Percentiles rank a stretch among this genome's conserved stretches.
Evolutionary conservation across 495 filamentous ascomycete species (phyloP).

Genomic region (Aspergillus bertholletiae): DNA sequence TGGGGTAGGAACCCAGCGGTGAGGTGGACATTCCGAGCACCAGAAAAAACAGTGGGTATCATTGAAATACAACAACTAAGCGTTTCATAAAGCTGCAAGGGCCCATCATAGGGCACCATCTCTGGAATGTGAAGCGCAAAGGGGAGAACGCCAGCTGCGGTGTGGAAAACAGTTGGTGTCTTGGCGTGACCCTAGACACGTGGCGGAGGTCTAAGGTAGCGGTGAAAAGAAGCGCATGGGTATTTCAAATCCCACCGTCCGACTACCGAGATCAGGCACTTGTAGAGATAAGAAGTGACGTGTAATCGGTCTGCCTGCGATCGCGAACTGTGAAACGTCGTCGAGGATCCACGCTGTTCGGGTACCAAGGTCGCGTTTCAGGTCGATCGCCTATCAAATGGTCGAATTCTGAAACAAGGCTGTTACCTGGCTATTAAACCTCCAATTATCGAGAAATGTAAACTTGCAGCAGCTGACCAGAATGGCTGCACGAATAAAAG

Average conservation of each 20-base stretch:
- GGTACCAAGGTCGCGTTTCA: background rate
- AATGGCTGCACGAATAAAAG: conserved; percentile 5
- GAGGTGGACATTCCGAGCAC: conserved; percentile 7
- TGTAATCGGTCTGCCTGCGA: background rate
- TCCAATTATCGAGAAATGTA: background rate
- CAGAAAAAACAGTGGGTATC: conserved; percentile 20
- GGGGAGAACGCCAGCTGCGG: background rate
- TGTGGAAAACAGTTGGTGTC: conserved; percentile 14
- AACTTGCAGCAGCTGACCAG: background rate
- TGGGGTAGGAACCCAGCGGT: conserved; percentile 1
- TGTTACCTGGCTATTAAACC: conserved; percentile 6
- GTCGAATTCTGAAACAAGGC: conserved; percentile 12
- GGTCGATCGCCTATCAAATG: background rate
- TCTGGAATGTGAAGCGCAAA: background rate
- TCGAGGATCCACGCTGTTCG: background rate
- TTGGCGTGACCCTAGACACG: conserved; percentile 11
- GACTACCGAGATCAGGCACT: background rate
- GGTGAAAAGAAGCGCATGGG: background rate
- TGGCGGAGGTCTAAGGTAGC: conserved; percentile 11
- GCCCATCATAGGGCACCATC: background rate
- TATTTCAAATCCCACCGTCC: background rate
- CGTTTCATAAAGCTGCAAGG: background rate
- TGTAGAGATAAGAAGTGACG: background rate
- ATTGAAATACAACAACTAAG: conserved; percentile 11
- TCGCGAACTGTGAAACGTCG: background rate